Conservation (phyloP, 169 alveolate genomes). For the Plasmodium cynomolgi region DNA sequence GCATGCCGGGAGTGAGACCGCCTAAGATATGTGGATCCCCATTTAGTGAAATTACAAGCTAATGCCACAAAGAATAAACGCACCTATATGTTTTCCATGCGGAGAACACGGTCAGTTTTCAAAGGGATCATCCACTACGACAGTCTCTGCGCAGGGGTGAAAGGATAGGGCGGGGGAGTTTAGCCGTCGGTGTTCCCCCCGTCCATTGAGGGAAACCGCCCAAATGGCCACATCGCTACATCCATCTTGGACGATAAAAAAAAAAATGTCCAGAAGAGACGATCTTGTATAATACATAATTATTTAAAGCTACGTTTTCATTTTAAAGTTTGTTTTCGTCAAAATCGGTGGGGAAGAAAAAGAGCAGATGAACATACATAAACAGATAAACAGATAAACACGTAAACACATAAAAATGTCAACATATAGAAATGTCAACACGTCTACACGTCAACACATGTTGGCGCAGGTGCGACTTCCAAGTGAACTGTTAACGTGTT, state of each 20-base stretch:
- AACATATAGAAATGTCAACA: too few species aligned
- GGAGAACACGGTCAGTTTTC: background rate
- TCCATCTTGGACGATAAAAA: background rate
- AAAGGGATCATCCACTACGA: background rate
- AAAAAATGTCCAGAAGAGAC: background rate
- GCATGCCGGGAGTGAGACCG: background rate
- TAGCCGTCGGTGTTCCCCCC: background rate
- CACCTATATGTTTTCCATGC: background rate
- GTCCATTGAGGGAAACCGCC: background rate
- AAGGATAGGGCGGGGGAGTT: background rate
- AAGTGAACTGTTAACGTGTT: background rate
- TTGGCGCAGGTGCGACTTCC: background rate
- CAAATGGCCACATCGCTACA: background rate
- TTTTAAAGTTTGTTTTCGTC: background rate
- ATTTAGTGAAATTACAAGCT: background rate
- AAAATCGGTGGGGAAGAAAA: background rate
- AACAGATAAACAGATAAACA: background rate
- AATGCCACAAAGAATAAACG: background rate
- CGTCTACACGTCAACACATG: background rate
- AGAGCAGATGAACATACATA: background rate
- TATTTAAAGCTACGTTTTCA: background rate
- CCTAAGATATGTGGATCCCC: background rate
- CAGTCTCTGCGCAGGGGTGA: background rate
- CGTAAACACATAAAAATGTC: too few species aligned
- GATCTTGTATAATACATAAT: background rate